Evolutionary conservation across 345 rosid genomes (phyloP), one percentile per base, ranked within the genome.

Genomic region (Populus simonii): DNA sequence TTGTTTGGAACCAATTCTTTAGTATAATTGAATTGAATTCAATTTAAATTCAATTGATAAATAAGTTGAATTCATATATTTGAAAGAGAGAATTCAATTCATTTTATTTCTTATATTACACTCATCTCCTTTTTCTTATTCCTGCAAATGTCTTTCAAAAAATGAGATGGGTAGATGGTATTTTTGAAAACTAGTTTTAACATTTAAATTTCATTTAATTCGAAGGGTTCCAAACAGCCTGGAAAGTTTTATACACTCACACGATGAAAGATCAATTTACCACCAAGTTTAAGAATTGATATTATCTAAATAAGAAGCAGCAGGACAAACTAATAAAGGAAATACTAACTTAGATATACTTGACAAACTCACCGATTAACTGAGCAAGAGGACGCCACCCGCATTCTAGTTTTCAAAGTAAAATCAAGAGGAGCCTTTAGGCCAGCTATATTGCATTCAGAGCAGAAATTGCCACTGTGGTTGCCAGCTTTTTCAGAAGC

Each of bases 351-450:
- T 72, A 79, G 10, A 82, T 68, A 49, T 68, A 77, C 65, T 41
- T 47, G 59, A 20, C 47, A 41, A 31, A 81, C 90, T 88, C 78
- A 93, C 99, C 96, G 84, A 85, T 85, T 92, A 62, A 86, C 80
- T 9, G 98, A 86, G 74, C 87, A 89, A 65, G 90, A 82, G 80
- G 90, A 87, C 70, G 86, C 84, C 80, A 96, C 80, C 47, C 88
- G 86, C 82, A 89, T 82, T 77, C 73, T 84, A 36, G 94, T 93
- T 88, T 96, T 96, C 92, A 96, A 66, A 80, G 98, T 91, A 77
- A 92, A 86, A 84, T 96, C 99, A 55, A 93, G 83, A 67, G 99
- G 99, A 82, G 85, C 87, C 82, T 86, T 90, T 79, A 74, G 80
- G 75, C 95, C 90, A 72, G 89, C 71, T 66, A 91, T 29, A 55